Evolutionary conservation across 768 basidiomycete genomes (phyloP).

Genomic region (Coprinellus aureogranulatus): DNA sequence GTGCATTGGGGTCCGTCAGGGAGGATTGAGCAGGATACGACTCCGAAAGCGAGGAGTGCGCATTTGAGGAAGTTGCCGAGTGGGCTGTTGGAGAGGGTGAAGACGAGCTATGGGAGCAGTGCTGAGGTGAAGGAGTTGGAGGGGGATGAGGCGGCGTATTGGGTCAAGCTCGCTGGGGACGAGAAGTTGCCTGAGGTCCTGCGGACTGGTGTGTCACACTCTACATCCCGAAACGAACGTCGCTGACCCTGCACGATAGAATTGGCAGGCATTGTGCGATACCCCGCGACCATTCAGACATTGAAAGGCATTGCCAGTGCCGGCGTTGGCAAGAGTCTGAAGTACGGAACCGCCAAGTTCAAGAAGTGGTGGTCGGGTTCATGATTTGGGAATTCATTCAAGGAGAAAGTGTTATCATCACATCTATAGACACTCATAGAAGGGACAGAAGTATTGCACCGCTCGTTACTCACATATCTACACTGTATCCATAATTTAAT

Average conservation of each 20-base stretch:
- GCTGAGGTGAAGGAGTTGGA: conserved; percentile 34
- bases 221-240: background rate
- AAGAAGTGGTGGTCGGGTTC: conserved; percentile 75
- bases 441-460: background rate
- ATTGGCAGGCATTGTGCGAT: conserved; percentile 72
- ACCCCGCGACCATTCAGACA: conserved; percentile 81
- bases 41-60: conserved; percentile 62
- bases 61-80: conserved; percentile 80
- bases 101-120: conserved; percentile 45
- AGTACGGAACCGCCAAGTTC: conserved; percentile 75
- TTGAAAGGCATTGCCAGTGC: conserved; percentile 85
- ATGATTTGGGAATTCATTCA: conserved; percentile 11
- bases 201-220: conserved; percentile 43
- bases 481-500: conserved; percentile 6
- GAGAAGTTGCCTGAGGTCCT: conserved; percentile 52
- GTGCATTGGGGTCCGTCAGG: conserved; percentile 59
- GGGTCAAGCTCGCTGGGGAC: conserved; percentile 70
- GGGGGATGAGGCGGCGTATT: conserved; percentile 73
- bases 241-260: conserved; percentile 41
- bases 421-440: background rate
- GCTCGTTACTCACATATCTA: background rate
- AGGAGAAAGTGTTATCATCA: background rate
- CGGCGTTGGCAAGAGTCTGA: conserved; percentile 73
- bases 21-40: conserved; percentile 72
- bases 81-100: conserved; percentile 57